Evolutionary conservation across 2,329 filamentous ascomycete species (phyloP).

Genomic region (Colletotrichum costaricense): DNA sequence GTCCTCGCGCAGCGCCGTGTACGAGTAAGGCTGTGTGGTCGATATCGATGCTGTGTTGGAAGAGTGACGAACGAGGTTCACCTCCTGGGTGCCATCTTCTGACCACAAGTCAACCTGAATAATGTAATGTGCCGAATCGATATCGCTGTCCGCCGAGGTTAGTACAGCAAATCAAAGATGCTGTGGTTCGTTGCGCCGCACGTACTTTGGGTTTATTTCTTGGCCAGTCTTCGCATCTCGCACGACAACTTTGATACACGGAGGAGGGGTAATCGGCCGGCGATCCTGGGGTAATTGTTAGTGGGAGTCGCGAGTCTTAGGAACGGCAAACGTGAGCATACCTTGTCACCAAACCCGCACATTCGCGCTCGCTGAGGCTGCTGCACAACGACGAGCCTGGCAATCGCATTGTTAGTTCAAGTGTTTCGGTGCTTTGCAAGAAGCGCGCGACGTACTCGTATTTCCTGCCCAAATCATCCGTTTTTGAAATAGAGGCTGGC

Average conservation of each 20-base stretch:
- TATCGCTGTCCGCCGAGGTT: conserved; percentile 63
- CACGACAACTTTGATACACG: conserved; percentile 87
- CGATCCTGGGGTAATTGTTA: conserved; percentile 73
- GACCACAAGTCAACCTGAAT: conserved; percentile 77
- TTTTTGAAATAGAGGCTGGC: conserved; percentile 18
- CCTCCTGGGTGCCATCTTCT: conserved; percentile 72
- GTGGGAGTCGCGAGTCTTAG: conserved; percentile 1
- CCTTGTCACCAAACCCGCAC: conserved; percentile 99
- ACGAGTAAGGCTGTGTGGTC: conserved; percentile 82
- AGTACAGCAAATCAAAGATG: neutral
- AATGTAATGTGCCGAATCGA: conserved; percentile 63
- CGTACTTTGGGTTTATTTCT: conserved; percentile 87
- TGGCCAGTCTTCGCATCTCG: conserved; percentile 79
- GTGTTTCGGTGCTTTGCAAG: neutral
- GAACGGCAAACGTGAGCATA: conserved; percentile 45
- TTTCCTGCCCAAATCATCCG: conserved; percentile 21
- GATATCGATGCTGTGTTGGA: conserved; percentile 82
- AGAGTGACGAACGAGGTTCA: conserved; percentile 73
- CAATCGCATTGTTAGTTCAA: neutral
- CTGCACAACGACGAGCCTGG: conserved; percentile 82
- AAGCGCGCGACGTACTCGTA: conserved; percentile 18
- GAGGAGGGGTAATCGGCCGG: conserved; percentile 93
- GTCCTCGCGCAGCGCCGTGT: conserved; percentile 55
- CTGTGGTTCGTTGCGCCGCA: conserved; percentile 18
- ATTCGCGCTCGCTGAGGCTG: conserved; percentile 94